Base-by-base conservation (phyloP, 2,329 filamentous ascomycete species). In the Cryphonectria parasitica region DNA sequence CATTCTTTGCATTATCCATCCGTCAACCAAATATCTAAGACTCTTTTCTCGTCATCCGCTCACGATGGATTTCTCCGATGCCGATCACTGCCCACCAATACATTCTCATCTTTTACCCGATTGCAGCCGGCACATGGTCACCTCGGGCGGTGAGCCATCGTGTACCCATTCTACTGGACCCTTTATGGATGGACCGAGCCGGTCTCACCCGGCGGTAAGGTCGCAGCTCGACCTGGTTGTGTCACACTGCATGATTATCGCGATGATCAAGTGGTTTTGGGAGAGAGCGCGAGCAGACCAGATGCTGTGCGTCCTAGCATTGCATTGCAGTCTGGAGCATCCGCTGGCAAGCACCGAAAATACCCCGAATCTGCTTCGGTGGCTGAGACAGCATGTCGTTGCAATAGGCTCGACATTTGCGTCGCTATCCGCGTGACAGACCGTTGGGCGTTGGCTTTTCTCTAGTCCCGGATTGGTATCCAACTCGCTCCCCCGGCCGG, bases 331-430 rank as follows among this genome's bases (percentile, higher is more conserved):
- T 25, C 52, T 56, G 28, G 28, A 65, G 25, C 31, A 31, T 34
- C 11, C 39, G 13, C 17, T 49, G 52, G 61, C 52, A 60, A 28
- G 17, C 39, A 45, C 25, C 45, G 45, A n/a, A 52, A 34, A 65
- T 34, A 19, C 49, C 25, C 63, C 36, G 54, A 67, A 28, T 17
- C 34, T 22, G 56, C 34, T 56, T 58, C 54, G 66, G 71, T 68
- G 68, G 68, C 71, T 72, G 71, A 72, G 68, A 72, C 71, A 70
- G 25, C 43, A 36, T 70, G 69, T 70, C 58, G 64, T 67, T 39
- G 58, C 69, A 70, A 70, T 67, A 67, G 68, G 68, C 65, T 68
- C 62, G 60, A 63, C 39, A 70, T 65, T 64, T 45, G 58, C 41
- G 56, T 61, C 28, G 36, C 43, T 39, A 66, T 31, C 43, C 49